These are phyloP conservation scores for Populus hybrid DNA, from an alignment of 441 rosid genomes.

Conservation along the genomic window DNA sequence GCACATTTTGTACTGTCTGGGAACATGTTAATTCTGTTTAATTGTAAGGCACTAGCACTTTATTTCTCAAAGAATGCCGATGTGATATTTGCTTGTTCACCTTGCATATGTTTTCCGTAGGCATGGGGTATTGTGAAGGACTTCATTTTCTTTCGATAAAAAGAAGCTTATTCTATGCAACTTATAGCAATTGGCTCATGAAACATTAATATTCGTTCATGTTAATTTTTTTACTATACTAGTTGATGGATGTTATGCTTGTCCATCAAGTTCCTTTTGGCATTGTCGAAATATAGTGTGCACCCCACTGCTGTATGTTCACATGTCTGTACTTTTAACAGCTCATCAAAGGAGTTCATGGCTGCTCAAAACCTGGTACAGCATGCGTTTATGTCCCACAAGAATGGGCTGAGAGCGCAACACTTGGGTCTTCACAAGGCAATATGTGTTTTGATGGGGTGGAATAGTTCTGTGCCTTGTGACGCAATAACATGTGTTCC, in stretches of 20 bases:
- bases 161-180: background rate
- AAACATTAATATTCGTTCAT: background rate
- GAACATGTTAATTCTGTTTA: background rate
- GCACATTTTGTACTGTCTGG: background rate
- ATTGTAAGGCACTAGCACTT: background rate
- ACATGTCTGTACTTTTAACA: slow-evolving; percentile 28
- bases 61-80: background rate
- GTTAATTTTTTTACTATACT: background rate
- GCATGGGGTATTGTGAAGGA: background rate
- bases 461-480: slow-evolving; percentile 44
- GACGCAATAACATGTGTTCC: slow-evolving; percentile 50
- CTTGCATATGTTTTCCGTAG: background rate
- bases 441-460: slow-evolving; percentile 60
- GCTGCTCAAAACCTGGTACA: slow-evolving; percentile 48
- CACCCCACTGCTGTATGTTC: slow-evolving; percentile 1
- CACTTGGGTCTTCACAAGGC: slow-evolving; percentile 71
- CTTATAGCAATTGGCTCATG: background rate
- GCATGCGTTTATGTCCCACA: slow-evolving; percentile 59
- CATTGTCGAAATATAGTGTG: background rate
- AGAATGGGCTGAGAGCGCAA: slow-evolving; percentile 46
- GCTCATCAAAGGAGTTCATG: slow-evolving; percentile 58
- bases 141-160: background rate
- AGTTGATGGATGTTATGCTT: background rate
- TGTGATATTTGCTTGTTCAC: background rate
- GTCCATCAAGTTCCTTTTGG: background rate